Evolutionary conservation across 1,139 yeast species (phyloP).

Genomic region (Candida sanyaensis): DNA sequence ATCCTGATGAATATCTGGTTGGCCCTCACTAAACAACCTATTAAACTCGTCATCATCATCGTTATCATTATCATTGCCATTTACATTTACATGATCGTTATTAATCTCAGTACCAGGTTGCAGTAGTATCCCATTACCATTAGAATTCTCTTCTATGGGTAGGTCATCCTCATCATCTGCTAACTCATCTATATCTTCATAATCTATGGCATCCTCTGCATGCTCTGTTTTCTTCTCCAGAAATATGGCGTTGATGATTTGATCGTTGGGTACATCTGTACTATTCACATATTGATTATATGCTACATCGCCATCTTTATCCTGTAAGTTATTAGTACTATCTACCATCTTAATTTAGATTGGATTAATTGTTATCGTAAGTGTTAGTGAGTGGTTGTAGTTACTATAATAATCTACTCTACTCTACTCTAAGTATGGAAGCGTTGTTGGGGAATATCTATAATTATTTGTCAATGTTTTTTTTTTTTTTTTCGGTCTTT

Average conservation of each 20-base stretch:
- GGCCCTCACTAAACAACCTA: conserved; percentile 16
- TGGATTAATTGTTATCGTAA: no score
- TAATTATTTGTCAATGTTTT: neutral
- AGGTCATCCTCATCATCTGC: conserved; percentile 67
- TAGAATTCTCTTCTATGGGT: conserved; percentile 40
- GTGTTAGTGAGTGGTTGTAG: no score
- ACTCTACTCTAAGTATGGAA: neutral
- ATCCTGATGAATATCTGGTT: neutral
- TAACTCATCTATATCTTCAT: conserved; percentile 91
- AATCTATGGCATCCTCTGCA: conserved; percentile 93
- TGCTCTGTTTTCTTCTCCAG: conserved; percentile 53
- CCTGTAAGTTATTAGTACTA: neutral
- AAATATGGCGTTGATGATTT: conserved; percentile 42
- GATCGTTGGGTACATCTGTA: conserved; percentile 33
- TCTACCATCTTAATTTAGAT: conserved; percentile 7
- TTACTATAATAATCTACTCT: no score
- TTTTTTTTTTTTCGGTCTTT: neutral
- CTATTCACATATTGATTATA: conserved; percentile 20
- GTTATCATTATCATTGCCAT: conserved; percentile 17
- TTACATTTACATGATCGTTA: conserved; percentile 5
- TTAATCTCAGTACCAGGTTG: neutral
- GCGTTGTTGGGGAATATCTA: neutral
- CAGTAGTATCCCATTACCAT: conserved; percentile 7
- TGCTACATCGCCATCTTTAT: conserved; percentile 12
- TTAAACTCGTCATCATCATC: conserved; percentile 24